Percentiles rank a stretch among this genome's conserved stretches.
Evolutionary conservation across 768 basidiomycete genomes (phyloP).

Genomic region (Phlegmacium glaucopus): DNA sequence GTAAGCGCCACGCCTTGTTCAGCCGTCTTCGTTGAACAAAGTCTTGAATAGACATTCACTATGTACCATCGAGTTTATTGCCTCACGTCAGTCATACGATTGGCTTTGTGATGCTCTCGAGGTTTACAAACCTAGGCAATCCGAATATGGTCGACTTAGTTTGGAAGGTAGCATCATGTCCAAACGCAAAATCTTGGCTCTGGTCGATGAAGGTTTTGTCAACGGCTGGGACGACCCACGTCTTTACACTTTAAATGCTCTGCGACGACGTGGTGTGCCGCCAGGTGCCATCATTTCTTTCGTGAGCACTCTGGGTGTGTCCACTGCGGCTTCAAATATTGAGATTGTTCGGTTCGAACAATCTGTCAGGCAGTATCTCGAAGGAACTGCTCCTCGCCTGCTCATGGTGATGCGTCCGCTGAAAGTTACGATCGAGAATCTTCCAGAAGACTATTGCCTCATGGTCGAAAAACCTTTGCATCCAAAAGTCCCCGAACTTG

Average conservation of each 20-base stretch:
- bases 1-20: constrained; percentile 48
- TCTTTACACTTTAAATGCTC: constrained; percentile 92
- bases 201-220: constrained; percentile 84
- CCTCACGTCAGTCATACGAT: constrained; percentile 95
- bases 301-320: constrained; percentile 92
- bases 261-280: constrained; percentile 94
- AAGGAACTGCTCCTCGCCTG: constrained; percentile 81
- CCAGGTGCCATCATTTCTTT: constrained; percentile 93
- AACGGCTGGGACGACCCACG: constrained; percentile 97
- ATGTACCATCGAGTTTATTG: constrained; percentile 94
- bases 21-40: background rate
- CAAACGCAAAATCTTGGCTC: constrained; percentile 88
- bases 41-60: constrained; percentile 74
- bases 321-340: constrained; percentile 78
- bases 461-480: constrained; percentile 91
- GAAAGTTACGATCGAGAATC: constrained; percentile 88
- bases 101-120: constrained; percentile 99
- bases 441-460: constrained; percentile 79
- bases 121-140: constrained; percentile 95
- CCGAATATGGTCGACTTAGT: constrained; percentile 92
- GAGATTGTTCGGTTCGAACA: constrained; percentile 90
- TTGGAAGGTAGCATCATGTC: constrained; percentile 95
- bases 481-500: constrained; percentile 88
- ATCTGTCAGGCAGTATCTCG: constrained; percentile 82
- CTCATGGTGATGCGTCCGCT: constrained; percentile 90